phyloP scores from a whole-genome alignment of 805 yeast genomes.

The Wickerhamomyces ciferrii region DNA sequence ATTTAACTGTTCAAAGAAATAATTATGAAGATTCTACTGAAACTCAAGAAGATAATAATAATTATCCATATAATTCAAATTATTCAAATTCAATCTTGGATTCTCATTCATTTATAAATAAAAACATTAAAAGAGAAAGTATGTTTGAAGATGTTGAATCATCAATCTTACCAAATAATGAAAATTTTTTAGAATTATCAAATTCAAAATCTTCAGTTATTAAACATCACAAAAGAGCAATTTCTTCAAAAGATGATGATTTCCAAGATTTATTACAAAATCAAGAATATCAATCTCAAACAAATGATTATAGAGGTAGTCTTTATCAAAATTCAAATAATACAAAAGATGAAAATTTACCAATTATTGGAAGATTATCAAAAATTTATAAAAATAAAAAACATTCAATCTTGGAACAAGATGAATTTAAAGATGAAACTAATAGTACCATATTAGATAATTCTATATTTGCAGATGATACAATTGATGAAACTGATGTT shows the following conservation, averaged over 20 bases:
- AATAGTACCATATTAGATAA: conserved; percentile 15
- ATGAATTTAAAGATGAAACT: conserved; percentile 5
- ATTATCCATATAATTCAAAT: neutral
- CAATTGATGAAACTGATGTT: conserved; percentile 16
- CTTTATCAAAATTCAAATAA: conserved; percentile 17
- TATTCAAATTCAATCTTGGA: neutral
- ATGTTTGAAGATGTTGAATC: conserved; percentile 19
- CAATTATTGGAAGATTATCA: conserved; percentile 8
- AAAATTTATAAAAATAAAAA: conserved; percentile 6
- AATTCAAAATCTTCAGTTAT: conserved; percentile 14
- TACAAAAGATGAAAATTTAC: conserved; percentile 9
- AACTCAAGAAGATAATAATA: neutral
- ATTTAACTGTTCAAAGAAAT: conserved; percentile 14
- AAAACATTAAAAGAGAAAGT: conserved; percentile 14
- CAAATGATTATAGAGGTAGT: conserved; percentile 18
- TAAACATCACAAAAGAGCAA: conserved; percentile 17
- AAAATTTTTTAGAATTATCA: conserved; percentile 8
- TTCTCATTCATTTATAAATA: neutral
- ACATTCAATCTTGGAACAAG: neutral
- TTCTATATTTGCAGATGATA: conserved; percentile 20
- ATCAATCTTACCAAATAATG: conserved; percentile 1
- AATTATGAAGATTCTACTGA: neutral
- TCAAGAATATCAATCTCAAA: neutral
- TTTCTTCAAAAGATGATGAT: conserved; percentile 6
- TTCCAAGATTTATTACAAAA: neutral